Conservation (phyloP, 768 basidiomycete species). For the Suillus clintonianus region DNA sequence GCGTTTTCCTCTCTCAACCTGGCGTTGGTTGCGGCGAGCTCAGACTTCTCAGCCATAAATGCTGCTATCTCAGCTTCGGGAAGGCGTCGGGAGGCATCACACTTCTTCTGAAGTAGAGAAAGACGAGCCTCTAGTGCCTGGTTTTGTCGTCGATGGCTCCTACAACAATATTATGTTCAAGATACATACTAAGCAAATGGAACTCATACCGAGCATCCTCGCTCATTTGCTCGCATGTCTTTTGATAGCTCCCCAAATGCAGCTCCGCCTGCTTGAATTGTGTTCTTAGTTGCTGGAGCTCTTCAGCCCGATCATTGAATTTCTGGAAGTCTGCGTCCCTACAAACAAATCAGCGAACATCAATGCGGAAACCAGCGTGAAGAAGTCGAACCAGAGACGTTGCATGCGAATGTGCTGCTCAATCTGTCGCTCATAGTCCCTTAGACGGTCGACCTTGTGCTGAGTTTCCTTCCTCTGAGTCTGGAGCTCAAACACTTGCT, state of each 20-base stretch:
- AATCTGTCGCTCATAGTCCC: slow-evolving; percentile 87
- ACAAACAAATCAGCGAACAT: slow-evolving; percentile 12
- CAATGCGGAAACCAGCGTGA: background rate
- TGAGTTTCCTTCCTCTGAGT: slow-evolving; percentile 77
- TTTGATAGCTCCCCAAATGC: slow-evolving; percentile 58
- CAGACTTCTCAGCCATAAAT: slow-evolving; percentile 48
- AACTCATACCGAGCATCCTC: slow-evolving; percentile 55
- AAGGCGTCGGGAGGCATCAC: slow-evolving; percentile 35
- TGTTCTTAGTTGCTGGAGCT: slow-evolving; percentile 56
- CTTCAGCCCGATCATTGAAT: slow-evolving; percentile 64
- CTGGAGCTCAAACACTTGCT: slow-evolving; percentile 68
- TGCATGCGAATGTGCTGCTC: slow-evolving; percentile 79
- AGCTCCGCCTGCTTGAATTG: slow-evolving; percentile 68
- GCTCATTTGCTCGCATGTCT: slow-evolving; percentile 54
- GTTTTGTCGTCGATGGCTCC: slow-evolving; percentile 59
- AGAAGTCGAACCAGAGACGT: slow-evolving; percentile 62
- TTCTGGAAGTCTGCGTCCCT: slow-evolving; percentile 79
- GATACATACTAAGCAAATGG: background rate
- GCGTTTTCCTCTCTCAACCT: slow-evolving; percentile 60
- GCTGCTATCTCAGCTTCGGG: slow-evolving; percentile 45
- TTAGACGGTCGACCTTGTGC: slow-evolving; percentile 78
- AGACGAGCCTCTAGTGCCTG: slow-evolving; percentile 63
- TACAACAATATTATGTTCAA: slow-evolving; percentile 24
- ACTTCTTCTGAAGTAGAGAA: slow-evolving; percentile 44
- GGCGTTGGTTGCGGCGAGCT: slow-evolving; percentile 50